phyloP scores from a whole-genome alignment of 2,329 filamentous ascomycete species.

The Cryphonectria japonica region DNA sequence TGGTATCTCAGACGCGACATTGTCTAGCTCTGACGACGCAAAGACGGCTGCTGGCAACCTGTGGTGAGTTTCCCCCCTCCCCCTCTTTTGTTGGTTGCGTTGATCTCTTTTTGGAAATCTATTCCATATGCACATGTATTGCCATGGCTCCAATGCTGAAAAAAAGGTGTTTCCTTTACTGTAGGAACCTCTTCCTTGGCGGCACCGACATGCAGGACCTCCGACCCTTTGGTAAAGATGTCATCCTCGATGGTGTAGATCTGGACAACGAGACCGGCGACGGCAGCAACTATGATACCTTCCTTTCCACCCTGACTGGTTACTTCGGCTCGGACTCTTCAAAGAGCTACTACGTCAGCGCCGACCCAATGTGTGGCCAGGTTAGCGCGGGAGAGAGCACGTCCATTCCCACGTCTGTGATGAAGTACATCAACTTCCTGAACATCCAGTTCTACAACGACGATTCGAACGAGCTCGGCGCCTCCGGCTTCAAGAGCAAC shows the following conservation, averaged over 20 bases:
- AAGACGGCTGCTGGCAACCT: conserved; percentile 20
- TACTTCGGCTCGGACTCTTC: conserved; percentile 16
- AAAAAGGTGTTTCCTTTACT: background rate
- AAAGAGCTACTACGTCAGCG: conserved; percentile 19
- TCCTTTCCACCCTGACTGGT: conserved; percentile 15
- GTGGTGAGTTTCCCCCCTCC: conserved; percentile 15
- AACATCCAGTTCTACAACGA: conserved; percentile 29
- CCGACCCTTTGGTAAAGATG: conserved; percentile 17
- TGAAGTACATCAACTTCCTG: conserved; percentile 19
- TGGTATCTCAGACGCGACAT: conserved; percentile 13
- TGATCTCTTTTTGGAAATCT: too few relatives aligned
- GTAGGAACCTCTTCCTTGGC: conserved; percentile 23
- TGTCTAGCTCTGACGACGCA: conserved; percentile 10
- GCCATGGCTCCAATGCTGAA: background rate
- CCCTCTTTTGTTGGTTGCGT: background rate
- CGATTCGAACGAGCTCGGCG: conserved; percentile 16
- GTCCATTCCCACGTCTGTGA: conserved; percentile 16
- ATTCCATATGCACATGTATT: background rate
- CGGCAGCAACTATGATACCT: conserved; percentile 17
- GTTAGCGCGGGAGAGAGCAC: background rate
- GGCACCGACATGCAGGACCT: conserved; percentile 17
- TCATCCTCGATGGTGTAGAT: conserved; percentile 22
- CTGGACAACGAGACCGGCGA: conserved; percentile 21
- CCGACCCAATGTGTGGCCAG: conserved; percentile 8
- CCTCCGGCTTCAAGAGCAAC: conserved; percentile 5